phyloP scores from a whole-genome alignment of 2,329 filamentous ascomycete genomes.

The Colletotrichum magnum region DNA sequence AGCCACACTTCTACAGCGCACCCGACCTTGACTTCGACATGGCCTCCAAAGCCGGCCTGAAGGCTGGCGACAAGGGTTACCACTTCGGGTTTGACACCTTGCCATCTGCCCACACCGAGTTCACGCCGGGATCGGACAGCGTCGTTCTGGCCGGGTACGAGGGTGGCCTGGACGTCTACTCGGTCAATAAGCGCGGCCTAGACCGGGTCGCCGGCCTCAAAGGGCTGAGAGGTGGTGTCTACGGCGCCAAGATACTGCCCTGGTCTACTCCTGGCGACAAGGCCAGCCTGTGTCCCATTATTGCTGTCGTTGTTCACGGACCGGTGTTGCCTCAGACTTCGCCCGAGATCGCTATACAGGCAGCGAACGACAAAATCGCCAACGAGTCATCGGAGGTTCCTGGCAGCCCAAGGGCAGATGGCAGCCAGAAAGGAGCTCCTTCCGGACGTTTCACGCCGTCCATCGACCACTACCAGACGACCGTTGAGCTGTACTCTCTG shows the following conservation, averaged over 20 bases:
- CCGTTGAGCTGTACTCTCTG: constrained; percentile 90
- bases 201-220: constrained; percentile 79
- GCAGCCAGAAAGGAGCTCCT: constrained; percentile 54
- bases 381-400: constrained; percentile 59
- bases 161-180: constrained; percentile 82
- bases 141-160: constrained; percentile 84
- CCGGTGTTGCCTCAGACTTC: constrained; percentile 68
- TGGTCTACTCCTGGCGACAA: constrained; percentile 72
- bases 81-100: constrained; percentile 87
- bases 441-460: constrained; percentile 52
- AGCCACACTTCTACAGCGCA: constrained; percentile 82
- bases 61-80: constrained; percentile 78
- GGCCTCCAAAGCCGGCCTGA: constrained; percentile 66
- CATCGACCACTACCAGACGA: constrained; percentile 83
- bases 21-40: constrained; percentile 83
- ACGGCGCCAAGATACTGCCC: constrained; percentile 86
- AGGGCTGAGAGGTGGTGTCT: constrained; percentile 83
- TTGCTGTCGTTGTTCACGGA: constrained; percentile 86
- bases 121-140: constrained; percentile 65
- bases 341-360: constrained; percentile 53
- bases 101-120: constrained; percentile 54
- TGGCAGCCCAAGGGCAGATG: constrained; percentile 57
- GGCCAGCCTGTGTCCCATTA: constrained; percentile 75
- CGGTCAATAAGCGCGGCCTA: constrained; percentile 79
- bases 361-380: constrained; percentile 53